Conservation (phyloP, 2,329 filamentous ascomycete genomes). For the Hymenoscyphus scutula region DNA sequence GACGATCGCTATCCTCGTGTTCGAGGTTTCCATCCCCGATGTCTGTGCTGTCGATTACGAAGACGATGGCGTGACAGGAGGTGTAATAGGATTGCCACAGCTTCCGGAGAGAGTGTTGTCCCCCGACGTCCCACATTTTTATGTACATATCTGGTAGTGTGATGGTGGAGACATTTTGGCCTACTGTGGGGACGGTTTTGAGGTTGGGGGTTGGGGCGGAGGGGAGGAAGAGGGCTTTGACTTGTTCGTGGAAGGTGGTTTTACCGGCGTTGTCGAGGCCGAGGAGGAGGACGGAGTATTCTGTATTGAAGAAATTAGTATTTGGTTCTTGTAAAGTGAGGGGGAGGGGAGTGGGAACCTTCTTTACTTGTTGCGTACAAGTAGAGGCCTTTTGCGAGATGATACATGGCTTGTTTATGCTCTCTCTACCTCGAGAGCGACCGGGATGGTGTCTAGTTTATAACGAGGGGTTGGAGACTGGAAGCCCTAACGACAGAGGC, state of each 20-base stretch:
- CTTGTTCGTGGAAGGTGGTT: conserved; percentile 95
- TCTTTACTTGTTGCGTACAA: conserved; percentile 96
- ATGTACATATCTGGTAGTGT: conserved; percentile 91
- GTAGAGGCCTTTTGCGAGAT: conserved; percentile 92
- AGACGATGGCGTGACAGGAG: conserved; percentile 93
- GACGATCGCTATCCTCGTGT: conserved; percentile 51
- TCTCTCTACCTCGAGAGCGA: neutral
- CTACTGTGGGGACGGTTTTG: conserved; percentile 93
- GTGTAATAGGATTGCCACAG: conserved; percentile 97
- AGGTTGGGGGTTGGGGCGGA: conserved; percentile 61
- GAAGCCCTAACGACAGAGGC: conserved; percentile 7
- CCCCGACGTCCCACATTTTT: conserved; percentile 98
- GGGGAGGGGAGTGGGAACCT: conserved; percentile 51
- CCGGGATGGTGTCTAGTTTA: neutral
- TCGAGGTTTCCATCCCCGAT: conserved; percentile 67
- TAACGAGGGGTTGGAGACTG: conserved; percentile 8
- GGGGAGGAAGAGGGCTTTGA: conserved; percentile 81
- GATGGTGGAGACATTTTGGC: conserved; percentile 93
- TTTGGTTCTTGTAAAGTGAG: conserved; percentile 2
- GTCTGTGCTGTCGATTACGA: conserved; percentile 94
- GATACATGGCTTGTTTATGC: no score
- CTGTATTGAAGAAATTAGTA: conserved; percentile 44
- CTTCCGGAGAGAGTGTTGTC: conserved; percentile 81
- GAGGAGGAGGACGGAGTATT: conserved; percentile 95
- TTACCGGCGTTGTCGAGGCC: conserved; percentile 98